Conservation (phyloP, 495 filamentous ascomycete genomes). For the Aspergillus carlsbadensis region DNA sequence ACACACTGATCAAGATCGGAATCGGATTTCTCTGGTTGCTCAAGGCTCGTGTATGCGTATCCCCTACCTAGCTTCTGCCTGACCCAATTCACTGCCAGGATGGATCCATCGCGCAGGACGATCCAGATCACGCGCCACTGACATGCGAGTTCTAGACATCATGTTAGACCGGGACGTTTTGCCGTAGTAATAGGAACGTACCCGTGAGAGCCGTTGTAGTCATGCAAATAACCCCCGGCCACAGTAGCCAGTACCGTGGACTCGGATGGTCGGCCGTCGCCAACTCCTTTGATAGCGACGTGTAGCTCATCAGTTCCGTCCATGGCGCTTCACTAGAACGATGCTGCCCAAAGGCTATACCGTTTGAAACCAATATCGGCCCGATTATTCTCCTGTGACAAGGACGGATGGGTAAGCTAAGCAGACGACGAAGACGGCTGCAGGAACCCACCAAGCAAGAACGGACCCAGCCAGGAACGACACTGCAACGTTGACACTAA, state of each 20-base stretch:
- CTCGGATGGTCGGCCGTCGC: constrained; percentile 3
- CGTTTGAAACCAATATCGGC: background rate
- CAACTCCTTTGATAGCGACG: constrained; percentile 1
- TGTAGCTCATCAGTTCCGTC: constrained; percentile 5
- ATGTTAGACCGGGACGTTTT: too few relatives aligned
- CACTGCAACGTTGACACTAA: constrained; percentile 1
- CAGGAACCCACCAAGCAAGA: constrained; percentile 2
- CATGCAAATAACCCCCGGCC: constrained; percentile 8
- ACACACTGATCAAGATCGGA: background rate
- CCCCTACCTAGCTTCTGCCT: background rate
- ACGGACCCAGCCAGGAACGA: constrained; percentile 1
- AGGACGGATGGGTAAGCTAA: too few relatives aligned
- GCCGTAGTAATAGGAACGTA: background rate
- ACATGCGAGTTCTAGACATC: constrained; percentile 1
- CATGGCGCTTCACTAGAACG: background rate
- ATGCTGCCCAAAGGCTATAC: constrained; percentile 2
- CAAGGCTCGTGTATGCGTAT: background rate
- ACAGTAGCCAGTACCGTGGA: constrained; percentile 7
- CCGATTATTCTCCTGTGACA: constrained; percentile 6
- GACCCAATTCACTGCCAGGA: background rate
- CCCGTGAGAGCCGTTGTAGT: background rate
- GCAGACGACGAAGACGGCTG: background rate
- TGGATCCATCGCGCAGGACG: background rate
- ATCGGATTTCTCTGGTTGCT: background rate
- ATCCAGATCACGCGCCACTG: constrained; percentile 6